Evolutionary conservation across 352 stramenopile genomes (phyloP).

Genomic region (Phytophthora constricta): DNA sequence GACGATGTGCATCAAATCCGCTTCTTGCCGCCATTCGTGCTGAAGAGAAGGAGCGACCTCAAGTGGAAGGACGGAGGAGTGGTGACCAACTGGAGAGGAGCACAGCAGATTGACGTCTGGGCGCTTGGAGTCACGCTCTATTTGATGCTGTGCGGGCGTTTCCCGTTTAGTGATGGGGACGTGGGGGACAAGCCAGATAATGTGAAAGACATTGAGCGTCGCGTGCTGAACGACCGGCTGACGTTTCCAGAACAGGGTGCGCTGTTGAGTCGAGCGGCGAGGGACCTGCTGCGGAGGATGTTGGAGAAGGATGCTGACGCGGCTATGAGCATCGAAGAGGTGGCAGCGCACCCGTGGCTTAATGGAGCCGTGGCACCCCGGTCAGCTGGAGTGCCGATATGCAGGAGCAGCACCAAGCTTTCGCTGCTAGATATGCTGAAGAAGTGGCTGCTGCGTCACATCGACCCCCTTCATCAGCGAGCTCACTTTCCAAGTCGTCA

Average conservation of each 20-base stretch:
- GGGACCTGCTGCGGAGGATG: constrained; percentile 64
- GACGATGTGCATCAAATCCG: constrained; percentile 59
- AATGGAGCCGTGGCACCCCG: constrained; percentile 50
- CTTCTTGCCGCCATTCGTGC: constrained; percentile 72
- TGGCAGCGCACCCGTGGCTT: constrained; percentile 74
- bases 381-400: constrained; percentile 54
- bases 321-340: constrained; percentile 66
- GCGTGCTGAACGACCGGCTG: constrained; percentile 38
- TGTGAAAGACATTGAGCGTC: constrained; percentile 33
- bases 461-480: constrained; percentile 27
- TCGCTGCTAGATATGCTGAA: constrained; percentile 52
- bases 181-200: constrained; percentile 24
- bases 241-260: constrained; percentile 36
- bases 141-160: constrained; percentile 65
- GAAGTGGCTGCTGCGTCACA: constrained; percentile 43
- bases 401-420: constrained; percentile 48
- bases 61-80: constrained; percentile 19
- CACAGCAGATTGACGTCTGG: constrained; percentile 75
- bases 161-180: constrained; percentile 49
- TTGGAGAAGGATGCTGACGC: constrained; percentile 57
- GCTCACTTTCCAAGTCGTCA: constrained; percentile 21
- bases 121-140: constrained; percentile 79
- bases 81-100: constrained; percentile 59
- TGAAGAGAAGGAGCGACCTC: constrained; percentile 32
- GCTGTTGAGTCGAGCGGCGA: constrained; percentile 67